phyloP scores from a whole-genome alignment of 768 basidiomycete genomes.

The Auriscalpium microsporum region DNA sequence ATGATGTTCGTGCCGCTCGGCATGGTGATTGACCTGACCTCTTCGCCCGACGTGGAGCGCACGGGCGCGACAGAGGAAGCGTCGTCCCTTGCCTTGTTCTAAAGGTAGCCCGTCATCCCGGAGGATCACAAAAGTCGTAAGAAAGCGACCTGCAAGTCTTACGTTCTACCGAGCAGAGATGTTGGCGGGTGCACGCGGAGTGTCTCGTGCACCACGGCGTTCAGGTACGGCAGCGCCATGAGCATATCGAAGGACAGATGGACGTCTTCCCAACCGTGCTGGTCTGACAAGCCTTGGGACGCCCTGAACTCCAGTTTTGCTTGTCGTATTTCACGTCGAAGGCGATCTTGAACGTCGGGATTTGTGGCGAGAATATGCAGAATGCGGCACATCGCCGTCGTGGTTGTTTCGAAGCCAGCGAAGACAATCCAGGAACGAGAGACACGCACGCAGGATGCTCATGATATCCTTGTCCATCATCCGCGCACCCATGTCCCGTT shows the following conservation, averaged over 20 bases:
- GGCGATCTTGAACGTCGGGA: slow-evolving; percentile 24
- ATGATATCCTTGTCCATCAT: slow-evolving; percentile 34
- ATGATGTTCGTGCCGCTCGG: slow-evolving; percentile 20
- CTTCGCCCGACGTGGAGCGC: neutral
- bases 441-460: slow-evolving; percentile 34
- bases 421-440: slow-evolving; percentile 10
- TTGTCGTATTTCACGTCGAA: slow-evolving; percentile 26
- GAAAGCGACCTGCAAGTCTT: neutral
- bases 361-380: slow-evolving; percentile 19
- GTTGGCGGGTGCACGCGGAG: slow-evolving; percentile 31
- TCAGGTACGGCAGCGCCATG: slow-evolving; percentile 36
- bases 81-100: slow-evolving; percentile 15
- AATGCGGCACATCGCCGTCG: slow-evolving; percentile 16
- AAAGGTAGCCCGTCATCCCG: neutral
- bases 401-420: slow-evolving; percentile 23
- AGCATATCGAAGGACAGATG: slow-evolving; percentile 32
- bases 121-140: too few relatives aligned
- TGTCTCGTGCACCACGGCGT: slow-evolving; percentile 36
- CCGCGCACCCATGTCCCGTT: neutral
- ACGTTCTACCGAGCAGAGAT: slow-evolving; percentile 24
- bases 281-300: neutral
- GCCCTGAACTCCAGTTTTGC: slow-evolving; percentile 19
- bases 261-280: slow-evolving; percentile 22
- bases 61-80: neutral
- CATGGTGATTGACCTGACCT: slow-evolving; percentile 16